Base-by-base conservation (phyloP, 2,329 filamentous ascomycete species). In the Seiridium unicorne region DNA sequence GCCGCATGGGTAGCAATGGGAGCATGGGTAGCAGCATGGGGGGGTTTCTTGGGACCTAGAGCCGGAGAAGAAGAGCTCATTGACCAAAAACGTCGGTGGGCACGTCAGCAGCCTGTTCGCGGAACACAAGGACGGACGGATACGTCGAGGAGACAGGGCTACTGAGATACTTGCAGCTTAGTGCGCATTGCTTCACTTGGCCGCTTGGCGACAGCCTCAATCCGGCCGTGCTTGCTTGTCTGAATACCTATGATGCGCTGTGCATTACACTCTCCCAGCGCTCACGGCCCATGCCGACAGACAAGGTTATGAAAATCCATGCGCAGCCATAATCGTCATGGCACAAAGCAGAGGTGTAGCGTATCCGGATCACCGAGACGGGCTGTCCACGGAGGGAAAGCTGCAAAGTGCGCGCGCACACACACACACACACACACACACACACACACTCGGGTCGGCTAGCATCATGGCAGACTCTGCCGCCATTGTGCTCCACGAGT, bases 401-500 rank as follows among this genome's bases (percentile, higher is more conserved):
- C 35, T 13, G 26, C 26, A 2, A 49, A 32, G 49, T 51, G 34
- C 10, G 48, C 31, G 31, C n/a, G 13, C 3, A n/a, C 46, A 48
- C n/a, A n/a, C n/a, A n/a, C n/a, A n/a, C n/a, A n/a, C n/a, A 13
- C 18, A n/a, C 42, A 44, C 18, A 13, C 18, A n/a, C 42, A 44
- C 18, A 18, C 42, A 44, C 10, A 26, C 13, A 51, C 13, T 10
- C n/a, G 18, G 47, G 47, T 35, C 49, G 49, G 49, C 49, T 53
- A 36, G 49, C 11, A 35, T 36, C 31, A 53, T 53, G 9, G 55
- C 55, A 57, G 31, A 57, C 13, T 47, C 31, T 47, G 55, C 55
- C 36, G 4, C 31, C 32, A 47, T 49, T 48, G 46, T 58, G 55
- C 55, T 58, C 55, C 55, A 49, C 46, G 46, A 51, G 55, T 40